Conservation (phyloP, 2,329 filamentous ascomycete genomes). For the Chlorencoelia australis region DNA sequence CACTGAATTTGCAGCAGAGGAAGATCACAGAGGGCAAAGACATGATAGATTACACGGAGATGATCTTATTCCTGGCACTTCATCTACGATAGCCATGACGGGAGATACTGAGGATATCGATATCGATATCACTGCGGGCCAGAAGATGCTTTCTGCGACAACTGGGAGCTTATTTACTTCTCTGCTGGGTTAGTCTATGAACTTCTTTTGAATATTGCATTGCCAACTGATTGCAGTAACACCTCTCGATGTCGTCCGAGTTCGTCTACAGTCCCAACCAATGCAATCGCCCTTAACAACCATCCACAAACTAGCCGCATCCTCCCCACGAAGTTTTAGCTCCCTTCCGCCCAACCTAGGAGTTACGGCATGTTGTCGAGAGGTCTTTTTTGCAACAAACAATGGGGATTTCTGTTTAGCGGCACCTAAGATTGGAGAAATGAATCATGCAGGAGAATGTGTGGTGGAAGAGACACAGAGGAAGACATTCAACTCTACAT, state of each 20-base stretch:
- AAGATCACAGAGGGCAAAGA: conserved; percentile 11
- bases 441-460: conserved; percentile 49
- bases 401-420: conserved; percentile 51
- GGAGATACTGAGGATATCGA: conserved; percentile 30
- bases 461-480: conserved; percentile 80
- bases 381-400: conserved; percentile 94
- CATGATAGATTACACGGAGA: conserved; percentile 25
- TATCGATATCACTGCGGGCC: conserved; percentile 64
- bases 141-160: conserved; percentile 93
- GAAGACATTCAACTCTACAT: conserved; percentile 76
- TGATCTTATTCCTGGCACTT: conserved; percentile 18
- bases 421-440: conserved; percentile 17
- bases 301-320: conserved; percentile 44
- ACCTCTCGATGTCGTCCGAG: conserved; percentile 90
- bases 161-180: conserved; percentile 85
- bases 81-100: conserved; percentile 22
- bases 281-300: conserved; percentile 39
- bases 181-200: conserved; percentile 53
- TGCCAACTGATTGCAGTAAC: conserved; percentile 51
- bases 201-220: conserved; percentile 2
- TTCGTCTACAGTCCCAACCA: conserved; percentile 82
- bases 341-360: conserved; percentile 75
- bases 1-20: conserved; percentile 13
- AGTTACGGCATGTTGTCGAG: conserved; percentile 87
- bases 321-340: conserved; percentile 44